These are phyloP conservation scores for Trifolium pratense DNA, from an alignment of 306 rosid species.

Conservation along the genomic window DNA sequence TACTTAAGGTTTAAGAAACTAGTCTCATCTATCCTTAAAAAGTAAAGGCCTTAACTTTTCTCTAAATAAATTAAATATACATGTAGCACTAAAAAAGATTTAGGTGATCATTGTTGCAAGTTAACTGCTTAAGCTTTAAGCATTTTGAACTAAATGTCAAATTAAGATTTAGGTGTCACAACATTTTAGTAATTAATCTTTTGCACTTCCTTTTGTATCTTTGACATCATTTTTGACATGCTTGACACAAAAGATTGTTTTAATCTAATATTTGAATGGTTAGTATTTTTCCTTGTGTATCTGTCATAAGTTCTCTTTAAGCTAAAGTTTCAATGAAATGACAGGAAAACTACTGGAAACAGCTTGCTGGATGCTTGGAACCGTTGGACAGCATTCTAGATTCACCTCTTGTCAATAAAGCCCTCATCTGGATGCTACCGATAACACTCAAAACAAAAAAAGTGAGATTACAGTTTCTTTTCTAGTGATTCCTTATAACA, in stretches of 20 bases:
- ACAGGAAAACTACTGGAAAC: constrained; percentile 90
- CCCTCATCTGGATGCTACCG: constrained; percentile 39
- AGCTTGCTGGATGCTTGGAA: constrained; percentile 77
- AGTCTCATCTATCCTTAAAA: constrained; percentile 12
- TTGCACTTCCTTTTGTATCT: background rate
- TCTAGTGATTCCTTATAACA: constrained; percentile 11
- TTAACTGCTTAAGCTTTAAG: background rate
- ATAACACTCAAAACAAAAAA: constrained; percentile 5
- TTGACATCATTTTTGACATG: constrained; percentile 7
- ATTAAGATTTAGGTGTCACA: background rate
- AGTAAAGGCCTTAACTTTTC: constrained; percentile 17
- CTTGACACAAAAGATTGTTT: background rate
- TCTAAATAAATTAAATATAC: background rate
- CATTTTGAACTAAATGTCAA: background rate
- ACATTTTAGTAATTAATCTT: background rate
- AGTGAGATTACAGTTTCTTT: constrained; percentile 48
- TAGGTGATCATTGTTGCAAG: constrained; percentile 35
- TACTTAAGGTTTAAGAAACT: constrained; percentile 43
- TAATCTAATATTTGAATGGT: background rate
- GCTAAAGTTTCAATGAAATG: constrained; percentile 38
- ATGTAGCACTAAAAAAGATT: constrained; percentile 18
- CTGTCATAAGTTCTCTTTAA: constrained; percentile 15
- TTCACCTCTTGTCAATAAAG: constrained; percentile 78
- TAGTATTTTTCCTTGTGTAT: background rate
- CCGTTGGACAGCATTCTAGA: constrained; percentile 70